Evolutionary conservation across 108 stramenopile genomes (phyloP), one percentile per base, ranked within the genome.

Genomic region (Mediolabrus comicus): DNA sequence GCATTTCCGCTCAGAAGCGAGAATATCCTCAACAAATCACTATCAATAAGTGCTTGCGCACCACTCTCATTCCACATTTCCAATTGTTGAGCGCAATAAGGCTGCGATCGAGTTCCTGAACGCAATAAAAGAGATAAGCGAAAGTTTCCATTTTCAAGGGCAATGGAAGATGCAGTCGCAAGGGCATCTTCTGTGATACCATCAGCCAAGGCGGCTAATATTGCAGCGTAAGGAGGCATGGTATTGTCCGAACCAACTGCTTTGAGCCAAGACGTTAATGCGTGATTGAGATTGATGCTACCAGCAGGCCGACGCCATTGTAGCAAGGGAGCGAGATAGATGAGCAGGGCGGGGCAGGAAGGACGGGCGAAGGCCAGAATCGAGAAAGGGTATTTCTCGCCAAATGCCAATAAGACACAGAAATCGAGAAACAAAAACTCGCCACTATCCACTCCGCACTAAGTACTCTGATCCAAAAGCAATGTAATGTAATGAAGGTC

Each of bases 141-240:
- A 36, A 67, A 59, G 49, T 80, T 51, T 0, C 89, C 88, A 49
- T 46, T 49, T 6, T 78, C 80, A 8, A 71, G 67, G 10, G 93
- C 90, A 25, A 91, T 58, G 25, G 75, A 69, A 16, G 78, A 79
- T 22, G 93, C 90, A 22, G 55, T 74, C 7, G 67, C n/a, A n/a
- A n/a, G n/a, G n/a, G n/a, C n/a, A n/a, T n/a, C n/a, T n/a, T n/a
- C 61, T 0, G 75, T 35, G 61, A 91, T 84, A 24, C 87, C 93
- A 12, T 88, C 82, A 39, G 71, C 80, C 7, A 94, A 51, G 9
- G 93, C 90, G 13, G 82, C 82, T 53, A 90, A 85, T 33, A 94
- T 68, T 25, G 93, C 82, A 0, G 53, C 77, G 63, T 76, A 65
- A 11, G 57, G 56, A 25, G 65, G 16, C 19, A 34, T 53, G 11